These are phyloP conservation scores for Cavenderia fasciculata DNA, from an alignment of 78 protist species.

Conservation along the genomic window DNA sequence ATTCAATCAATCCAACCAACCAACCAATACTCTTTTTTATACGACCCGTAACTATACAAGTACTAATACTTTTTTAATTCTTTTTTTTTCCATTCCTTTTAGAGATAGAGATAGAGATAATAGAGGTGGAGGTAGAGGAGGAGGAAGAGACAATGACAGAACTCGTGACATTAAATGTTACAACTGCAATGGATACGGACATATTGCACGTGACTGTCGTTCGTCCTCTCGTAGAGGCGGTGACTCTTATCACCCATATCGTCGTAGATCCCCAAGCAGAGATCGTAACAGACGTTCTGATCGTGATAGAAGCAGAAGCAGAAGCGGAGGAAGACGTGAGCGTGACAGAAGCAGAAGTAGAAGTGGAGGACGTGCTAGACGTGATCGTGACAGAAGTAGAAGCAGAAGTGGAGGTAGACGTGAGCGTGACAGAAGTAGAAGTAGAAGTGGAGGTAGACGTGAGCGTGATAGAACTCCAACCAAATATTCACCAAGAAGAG, in stretches of 20 bases:
- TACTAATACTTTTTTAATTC: background rate
- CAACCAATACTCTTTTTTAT: background rate
- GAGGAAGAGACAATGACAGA: background rate
- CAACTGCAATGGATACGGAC: constrained; percentile 55
- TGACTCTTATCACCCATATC: constrained; percentile 8
- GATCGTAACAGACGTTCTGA: constrained; percentile 5
- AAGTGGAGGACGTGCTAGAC: constrained; percentile 4
- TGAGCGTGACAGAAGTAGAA: background rate
- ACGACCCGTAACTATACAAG: background rate
- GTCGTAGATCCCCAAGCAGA: background rate
- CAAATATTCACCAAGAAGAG: constrained; percentile 6
- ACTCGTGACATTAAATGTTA: constrained; percentile 40
- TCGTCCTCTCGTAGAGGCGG: background rate
- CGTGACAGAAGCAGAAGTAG: constrained; percentile 22
- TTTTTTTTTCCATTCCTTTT: background rate
- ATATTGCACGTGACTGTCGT: constrained; percentile 48
- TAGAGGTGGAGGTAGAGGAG: background rate
- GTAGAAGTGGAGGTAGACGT: background rate
- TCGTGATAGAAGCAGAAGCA: constrained; percentile 19
- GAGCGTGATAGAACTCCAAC: too few relatives aligned
- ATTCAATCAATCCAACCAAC: background rate
- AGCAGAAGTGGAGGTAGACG: constrained; percentile 19
- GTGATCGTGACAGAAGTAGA: constrained; percentile 21
- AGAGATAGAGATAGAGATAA: background rate
- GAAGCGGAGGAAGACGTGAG: constrained; percentile 15